Evolutionary conservation across 352 stramenopile species (phyloP), one percentile per base, ranked within the genome.

Genomic region (Phytopythium ostracodes): DNA sequence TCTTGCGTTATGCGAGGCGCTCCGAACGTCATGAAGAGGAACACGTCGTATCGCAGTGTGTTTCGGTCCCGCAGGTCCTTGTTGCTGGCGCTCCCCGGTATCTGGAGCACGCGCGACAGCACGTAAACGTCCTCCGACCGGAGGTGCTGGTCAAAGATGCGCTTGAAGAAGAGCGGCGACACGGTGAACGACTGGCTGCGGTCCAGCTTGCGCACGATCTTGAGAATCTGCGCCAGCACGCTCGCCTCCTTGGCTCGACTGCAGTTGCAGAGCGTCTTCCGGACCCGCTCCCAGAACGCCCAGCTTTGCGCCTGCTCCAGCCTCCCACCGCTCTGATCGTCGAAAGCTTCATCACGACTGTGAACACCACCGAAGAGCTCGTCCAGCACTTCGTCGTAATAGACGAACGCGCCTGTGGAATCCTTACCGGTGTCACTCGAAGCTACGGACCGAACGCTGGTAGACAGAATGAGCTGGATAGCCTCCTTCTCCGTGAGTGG

Each of bases 141-240:
- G n/a, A 84, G 60, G 44, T 88, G 80, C 22, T 69, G 68, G 25
- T 87, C 68, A 31, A 89, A 81, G 14, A 89, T 74, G 1, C 77
- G 72, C 31, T 59, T 50, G 56, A 89, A 87, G 36, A 83, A 62
- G 14, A 65, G 63, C 31, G 51, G 50, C 17, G 77, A 73, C 33
- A 89, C 63, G 11, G 43, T 47, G 43, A 77, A 88, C 2, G 44
- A 64, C 11, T 29, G 15, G 10, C 67, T 54, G 0, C 66, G 58
- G 46, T 89, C 80, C 9, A 88, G n/a, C 65, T 87, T 89, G 6
- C 33, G 17, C 25, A 88, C 57, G 15, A 89, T 89, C 33, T 80
- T 85, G 27, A 60, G 60, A 20, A 89, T 56, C 53, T 89, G 77
- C 24, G 47, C 27, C 54, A 78, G 46, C 15, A 89, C 71, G 38